These are phyloP conservation scores for Coleophoma cylindrospora DNA, from an alignment of 2,329 filamentous ascomycete genomes.

Conservation along the genomic window DNA sequence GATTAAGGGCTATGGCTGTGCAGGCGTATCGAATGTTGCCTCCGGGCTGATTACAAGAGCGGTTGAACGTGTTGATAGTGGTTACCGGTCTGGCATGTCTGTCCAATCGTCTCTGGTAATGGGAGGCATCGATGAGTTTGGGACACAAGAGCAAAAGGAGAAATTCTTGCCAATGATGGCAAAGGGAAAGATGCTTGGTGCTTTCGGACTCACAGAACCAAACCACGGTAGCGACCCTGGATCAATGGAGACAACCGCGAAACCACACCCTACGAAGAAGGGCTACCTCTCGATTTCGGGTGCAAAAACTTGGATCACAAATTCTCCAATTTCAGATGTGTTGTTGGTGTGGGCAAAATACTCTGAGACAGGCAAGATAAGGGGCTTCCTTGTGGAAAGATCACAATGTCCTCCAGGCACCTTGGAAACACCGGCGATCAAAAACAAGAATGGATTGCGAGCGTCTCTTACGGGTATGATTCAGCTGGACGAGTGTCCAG, in stretches of 20 bases:
- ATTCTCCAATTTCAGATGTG: constrained; percentile 83
- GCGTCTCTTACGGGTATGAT: constrained; percentile 98
- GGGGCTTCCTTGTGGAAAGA: constrained; percentile 86
- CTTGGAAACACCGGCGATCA: constrained; percentile 84
- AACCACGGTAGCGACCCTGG: constrained; percentile 91
- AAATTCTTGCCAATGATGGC: constrained; percentile 76
- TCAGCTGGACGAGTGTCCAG: constrained; percentile 84
- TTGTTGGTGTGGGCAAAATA: constrained; percentile 91
- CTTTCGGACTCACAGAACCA: constrained; percentile 86
- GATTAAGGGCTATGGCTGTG: constrained; percentile 83
- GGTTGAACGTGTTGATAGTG: constrained; percentile 86
- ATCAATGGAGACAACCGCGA: constrained; percentile 85
- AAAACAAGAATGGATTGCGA: constrained; percentile 90
- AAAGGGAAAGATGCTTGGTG: constrained; percentile 75
- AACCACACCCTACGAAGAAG: constrained; percentile 76
- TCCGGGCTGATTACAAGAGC: constrained; percentile 87
- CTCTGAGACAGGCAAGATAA: constrained; percentile 86
- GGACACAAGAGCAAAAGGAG: constrained; percentile 82
- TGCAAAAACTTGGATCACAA: constrained; percentile 93
- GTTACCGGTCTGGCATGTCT: constrained; percentile 88
- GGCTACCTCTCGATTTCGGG: constrained; percentile 77
- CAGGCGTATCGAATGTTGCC: constrained; percentile 81
- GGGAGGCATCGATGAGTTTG: constrained; percentile 87
- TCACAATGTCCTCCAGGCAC: constrained; percentile 81
- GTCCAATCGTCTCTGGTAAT: constrained; percentile 91